phyloP scores from a whole-genome alignment of 768 basidiomycete genomes.

The Ephemerocybe angulata region DNA sequence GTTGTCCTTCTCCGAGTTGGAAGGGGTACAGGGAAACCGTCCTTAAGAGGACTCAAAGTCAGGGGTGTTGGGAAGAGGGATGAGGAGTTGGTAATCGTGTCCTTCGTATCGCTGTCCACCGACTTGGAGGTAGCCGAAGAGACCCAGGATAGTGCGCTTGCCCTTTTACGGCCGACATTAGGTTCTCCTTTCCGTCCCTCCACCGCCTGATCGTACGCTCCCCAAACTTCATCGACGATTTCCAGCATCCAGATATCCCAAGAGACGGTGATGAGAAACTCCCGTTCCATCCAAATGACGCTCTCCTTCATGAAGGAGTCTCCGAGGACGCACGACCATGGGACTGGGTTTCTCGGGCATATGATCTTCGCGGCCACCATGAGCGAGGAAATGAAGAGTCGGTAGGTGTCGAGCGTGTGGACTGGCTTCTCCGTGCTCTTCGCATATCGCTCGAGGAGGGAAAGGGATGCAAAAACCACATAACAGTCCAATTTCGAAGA shows the following conservation, averaged over 20 bases:
- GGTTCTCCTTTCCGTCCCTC: neutral
- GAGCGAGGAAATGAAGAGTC: conserved; percentile 1
- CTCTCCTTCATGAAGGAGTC: neutral
- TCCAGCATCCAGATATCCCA: conserved; percentile 10
- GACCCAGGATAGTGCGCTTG: neutral
- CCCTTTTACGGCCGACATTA: neutral
- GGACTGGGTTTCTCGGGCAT: neutral
- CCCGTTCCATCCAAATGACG: conserved; percentile 1
- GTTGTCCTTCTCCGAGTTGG: neutral
- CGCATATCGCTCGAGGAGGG: conserved; percentile 7
- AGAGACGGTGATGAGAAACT: conserved; percentile 1
- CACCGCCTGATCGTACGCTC: conserved; percentile 3
- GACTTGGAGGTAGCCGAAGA: neutral
- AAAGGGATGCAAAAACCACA: neutral
- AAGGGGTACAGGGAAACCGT: neutral
- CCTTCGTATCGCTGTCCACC: neutral
- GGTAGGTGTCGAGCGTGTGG: neutral
- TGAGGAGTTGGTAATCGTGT: neutral
- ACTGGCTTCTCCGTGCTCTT: neutral
- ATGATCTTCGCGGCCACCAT: conserved; percentile 8
- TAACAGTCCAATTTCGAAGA: neutral
- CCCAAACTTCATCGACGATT: conserved; percentile 8
- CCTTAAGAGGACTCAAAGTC: neutral
- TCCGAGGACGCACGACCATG: neutral
- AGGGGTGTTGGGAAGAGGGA: neutral